phyloP scores from a whole-genome alignment of 306 rosid species.

The Carpinus fangiana region DNA sequence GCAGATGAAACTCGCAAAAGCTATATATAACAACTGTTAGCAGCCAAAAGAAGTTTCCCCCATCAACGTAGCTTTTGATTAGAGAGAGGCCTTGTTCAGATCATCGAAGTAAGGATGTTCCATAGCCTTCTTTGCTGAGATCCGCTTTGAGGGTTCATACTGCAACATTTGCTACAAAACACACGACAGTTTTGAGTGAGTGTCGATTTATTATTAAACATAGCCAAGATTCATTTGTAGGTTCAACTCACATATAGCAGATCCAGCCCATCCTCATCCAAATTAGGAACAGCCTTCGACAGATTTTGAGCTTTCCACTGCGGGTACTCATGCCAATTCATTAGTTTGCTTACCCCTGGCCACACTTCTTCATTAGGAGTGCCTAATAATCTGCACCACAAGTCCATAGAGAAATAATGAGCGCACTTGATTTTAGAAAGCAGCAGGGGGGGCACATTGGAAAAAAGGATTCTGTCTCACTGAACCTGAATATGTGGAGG shows the following conservation, averaged over 20 bases:
- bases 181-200: not conserved
- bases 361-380: constrained; percentile 90
- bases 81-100: constrained; percentile 50
- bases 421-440: not conserved
- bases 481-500: constrained; percentile 86
- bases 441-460: not conserved
- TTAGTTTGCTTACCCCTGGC: constrained; percentile 91
- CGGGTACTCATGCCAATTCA: constrained; percentile 97
- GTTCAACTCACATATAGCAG: constrained; percentile 52
- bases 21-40: not conserved
- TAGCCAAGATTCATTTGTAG: not conserved
- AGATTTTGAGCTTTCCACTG: constrained; percentile 80
- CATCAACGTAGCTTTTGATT: constrained; percentile 1
- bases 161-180: constrained; percentile 75
- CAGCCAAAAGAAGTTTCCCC: not conserved
- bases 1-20: constrained; percentile 24
- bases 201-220: not conserved
- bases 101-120: constrained; percentile 83
- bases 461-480: not conserved
- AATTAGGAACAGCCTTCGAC: constrained; percentile 61
- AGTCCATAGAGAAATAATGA: not conserved
- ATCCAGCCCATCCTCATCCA: constrained; percentile 70
- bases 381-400: constrained; percentile 65
- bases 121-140: constrained; percentile 95
- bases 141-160: constrained; percentile 67